These are phyloP conservation scores for Sarocladium brachiariae DNA, from an alignment of 2,329 filamentous ascomycete species.

Conservation along the genomic window DNA sequence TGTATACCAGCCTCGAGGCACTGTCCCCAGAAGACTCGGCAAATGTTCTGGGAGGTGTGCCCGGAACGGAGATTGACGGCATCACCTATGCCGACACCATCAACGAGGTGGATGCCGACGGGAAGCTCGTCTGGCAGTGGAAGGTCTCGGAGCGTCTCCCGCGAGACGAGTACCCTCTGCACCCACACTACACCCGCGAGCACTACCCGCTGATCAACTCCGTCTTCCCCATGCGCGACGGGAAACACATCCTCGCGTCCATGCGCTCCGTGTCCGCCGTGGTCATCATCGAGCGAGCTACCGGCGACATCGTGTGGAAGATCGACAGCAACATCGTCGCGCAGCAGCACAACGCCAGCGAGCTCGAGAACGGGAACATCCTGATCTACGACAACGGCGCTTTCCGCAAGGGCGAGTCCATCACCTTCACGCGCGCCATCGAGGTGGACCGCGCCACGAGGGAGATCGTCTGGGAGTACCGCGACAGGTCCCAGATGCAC, in stretches of 20 bases:
- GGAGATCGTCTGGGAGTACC: conserved; percentile 23
- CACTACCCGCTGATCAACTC: conserved; percentile 25
- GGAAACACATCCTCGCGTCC: conserved; percentile 22
- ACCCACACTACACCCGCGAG: conserved; percentile 23
- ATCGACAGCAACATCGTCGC: conserved; percentile 18
- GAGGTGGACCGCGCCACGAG: conserved; percentile 18
- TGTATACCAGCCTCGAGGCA: conserved; percentile 22
- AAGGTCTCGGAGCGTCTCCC: conserved; percentile 21
- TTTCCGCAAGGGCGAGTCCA: conserved; percentile 22
- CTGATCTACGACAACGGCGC: conserved; percentile 25
- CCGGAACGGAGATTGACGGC: conserved; percentile 18
- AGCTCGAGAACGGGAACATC: conserved; percentile 24
- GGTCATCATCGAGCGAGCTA: conserved; percentile 20
- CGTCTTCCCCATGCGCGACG: conserved; percentile 20
- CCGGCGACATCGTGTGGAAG: conserved; percentile 22
- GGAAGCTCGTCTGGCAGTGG: conserved; percentile 22
- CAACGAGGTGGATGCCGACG: conserved; percentile 20
- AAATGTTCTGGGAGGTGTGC: conserved; percentile 21
- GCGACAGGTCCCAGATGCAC: conserved; percentile 21
- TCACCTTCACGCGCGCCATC: conserved; percentile 21
- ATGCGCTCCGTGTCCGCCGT: conserved; percentile 22
- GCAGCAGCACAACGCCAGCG: conserved; percentile 24
- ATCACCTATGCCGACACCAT: conserved; percentile 24
- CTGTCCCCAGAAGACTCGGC: conserved; percentile 19
- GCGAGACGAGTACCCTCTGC: conserved; percentile 20